Base-by-base conservation (phyloP, 2,329 filamentous ascomycete species). In the Trichoderma sp. region DNA sequence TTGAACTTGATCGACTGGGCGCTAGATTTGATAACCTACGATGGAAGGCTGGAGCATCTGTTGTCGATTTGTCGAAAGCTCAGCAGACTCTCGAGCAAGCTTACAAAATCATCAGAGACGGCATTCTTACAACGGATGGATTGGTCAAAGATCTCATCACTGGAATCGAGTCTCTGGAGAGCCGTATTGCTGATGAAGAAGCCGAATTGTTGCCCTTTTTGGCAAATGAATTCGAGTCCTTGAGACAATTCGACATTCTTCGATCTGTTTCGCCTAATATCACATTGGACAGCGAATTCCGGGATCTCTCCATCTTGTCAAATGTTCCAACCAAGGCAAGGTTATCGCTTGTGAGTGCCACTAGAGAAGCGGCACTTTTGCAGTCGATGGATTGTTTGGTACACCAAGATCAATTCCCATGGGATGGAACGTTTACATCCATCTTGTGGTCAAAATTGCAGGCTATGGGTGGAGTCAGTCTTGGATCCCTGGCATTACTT, bases 401-500 rank as follows among this genome's bases (percentile, higher is more conserved):
- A n/a, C 77, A 76, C 54, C 78, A 80, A 61, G 74, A 74, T 52
- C 74, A 73, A n/a, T 78, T 77, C 42, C 70, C 73, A 5, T 82
- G 81, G 80, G 76, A 81, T 61, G 81, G 81, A 19, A 79, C 77
- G 60, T 75, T 83, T 53, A 70, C 76, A 3, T 70, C 74, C 17
- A 83, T 84, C 0, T 73, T 92, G 4, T 79, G 92, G 71, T 79
- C 81, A 15, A 88, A 84, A 71, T 77, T 90, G 56, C 80, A 84
- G 60, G 78, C 76, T 1, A 76, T 89, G 19, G 78, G 79, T 13
- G 80, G 83, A 27, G 86, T 89, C 0, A 85, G 81, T 54, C 79
- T 93, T 45, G 84, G 84, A 54, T 86, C 88, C 50, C 79, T 93
- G 57, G 82, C 85, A 53, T 81, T 90, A 19, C 80, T 93, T 0